Evolutionary conservation across 139 green algal species (phyloP).

Genomic region (Chlamydomonas sp.): DNA sequence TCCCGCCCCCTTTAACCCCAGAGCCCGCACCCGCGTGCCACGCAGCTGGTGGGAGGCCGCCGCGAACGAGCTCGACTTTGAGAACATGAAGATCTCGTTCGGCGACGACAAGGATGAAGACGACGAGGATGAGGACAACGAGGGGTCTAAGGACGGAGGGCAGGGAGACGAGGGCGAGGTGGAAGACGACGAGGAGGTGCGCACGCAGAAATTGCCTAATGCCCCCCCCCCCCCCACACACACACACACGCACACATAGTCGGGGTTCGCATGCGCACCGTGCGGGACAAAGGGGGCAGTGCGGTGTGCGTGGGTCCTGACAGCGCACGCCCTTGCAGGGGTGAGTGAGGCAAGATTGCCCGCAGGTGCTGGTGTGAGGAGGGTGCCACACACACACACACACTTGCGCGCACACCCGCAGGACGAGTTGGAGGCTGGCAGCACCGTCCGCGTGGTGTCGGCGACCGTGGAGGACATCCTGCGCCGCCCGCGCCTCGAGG

Average conservation of each 20-base stretch:
- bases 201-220: too few species aligned
- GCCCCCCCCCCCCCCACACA: too few species aligned
- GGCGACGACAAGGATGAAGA: not conserved
- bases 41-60: constrained; percentile 7
- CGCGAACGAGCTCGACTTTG: not conserved
- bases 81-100: not conserved
- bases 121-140: not conserved
- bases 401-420: too few species aligned
- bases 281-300: too few species aligned
- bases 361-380: not conserved
- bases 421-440: too few species aligned
- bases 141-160: not conserved
- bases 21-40: too few species aligned
- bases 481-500: constrained; percentile 14
- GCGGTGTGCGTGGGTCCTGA: too few species aligned
- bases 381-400: too few species aligned
- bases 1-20: not conserved
- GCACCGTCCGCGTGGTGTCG: constrained; percentile 7
- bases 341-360: too few species aligned
- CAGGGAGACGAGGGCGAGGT: not conserved
- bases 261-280: too few species aligned
- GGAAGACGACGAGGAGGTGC: constrained; percentile 8
- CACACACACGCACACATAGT: too few species aligned
- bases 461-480: constrained; percentile 32
- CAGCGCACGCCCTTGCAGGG: too few species aligned